Evolutionary conservation across 2,329 filamentous ascomycete species (phyloP).

Genomic region (Phialophora tarda): DNA sequence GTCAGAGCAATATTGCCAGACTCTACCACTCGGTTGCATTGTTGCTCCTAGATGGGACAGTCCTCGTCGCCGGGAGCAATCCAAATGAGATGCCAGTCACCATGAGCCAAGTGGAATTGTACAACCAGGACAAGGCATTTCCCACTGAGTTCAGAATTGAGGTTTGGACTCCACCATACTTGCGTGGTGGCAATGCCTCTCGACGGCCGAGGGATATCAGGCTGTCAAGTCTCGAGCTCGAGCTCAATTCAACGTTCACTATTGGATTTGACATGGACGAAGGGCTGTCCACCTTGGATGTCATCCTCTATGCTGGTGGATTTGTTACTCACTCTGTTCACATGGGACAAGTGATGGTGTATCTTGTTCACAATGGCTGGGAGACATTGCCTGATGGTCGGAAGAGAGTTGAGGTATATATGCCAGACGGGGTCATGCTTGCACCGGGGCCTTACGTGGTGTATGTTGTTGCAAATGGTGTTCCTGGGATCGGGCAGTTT

Average conservation of each 20-base stretch:
- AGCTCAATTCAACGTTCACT: constrained; percentile 55
- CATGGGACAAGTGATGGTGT: constrained; percentile 65
- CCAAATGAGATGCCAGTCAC: constrained; percentile 64
- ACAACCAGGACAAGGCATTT: constrained; percentile 53
- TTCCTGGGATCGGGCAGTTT: constrained; percentile 60
- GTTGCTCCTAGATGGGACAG: constrained; percentile 64
- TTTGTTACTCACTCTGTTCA: constrained; percentile 67
- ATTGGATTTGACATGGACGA: constrained; percentile 40
- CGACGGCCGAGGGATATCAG: constrained; percentile 56
- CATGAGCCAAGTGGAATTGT: constrained; percentile 45
- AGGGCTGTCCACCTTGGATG: constrained; percentile 45
- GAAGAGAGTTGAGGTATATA: constrained; percentile 56
- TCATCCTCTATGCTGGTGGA: constrained; percentile 64
- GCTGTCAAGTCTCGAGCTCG: constrained; percentile 53
- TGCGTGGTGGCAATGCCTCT: constrained; percentile 57
- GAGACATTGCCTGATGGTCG: constrained; percentile 49
- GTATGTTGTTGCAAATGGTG: constrained; percentile 63
- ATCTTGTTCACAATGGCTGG: constrained; percentile 59
- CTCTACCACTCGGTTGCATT: constrained; percentile 68
- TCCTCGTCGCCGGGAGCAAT: constrained; percentile 66
- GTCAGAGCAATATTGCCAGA: constrained; percentile 52
- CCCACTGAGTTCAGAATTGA: constrained; percentile 67
- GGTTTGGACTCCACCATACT: constrained; percentile 66
- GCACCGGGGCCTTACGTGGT: constrained; percentile 66
- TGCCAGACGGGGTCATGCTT: constrained; percentile 60